A percentile compares a stretch with the other conserved stretches of the same genome.
phyloP scores from a whole-genome alignment of 2,329 filamentous ascomycete species.

The Xylaria sp. region DNA sequence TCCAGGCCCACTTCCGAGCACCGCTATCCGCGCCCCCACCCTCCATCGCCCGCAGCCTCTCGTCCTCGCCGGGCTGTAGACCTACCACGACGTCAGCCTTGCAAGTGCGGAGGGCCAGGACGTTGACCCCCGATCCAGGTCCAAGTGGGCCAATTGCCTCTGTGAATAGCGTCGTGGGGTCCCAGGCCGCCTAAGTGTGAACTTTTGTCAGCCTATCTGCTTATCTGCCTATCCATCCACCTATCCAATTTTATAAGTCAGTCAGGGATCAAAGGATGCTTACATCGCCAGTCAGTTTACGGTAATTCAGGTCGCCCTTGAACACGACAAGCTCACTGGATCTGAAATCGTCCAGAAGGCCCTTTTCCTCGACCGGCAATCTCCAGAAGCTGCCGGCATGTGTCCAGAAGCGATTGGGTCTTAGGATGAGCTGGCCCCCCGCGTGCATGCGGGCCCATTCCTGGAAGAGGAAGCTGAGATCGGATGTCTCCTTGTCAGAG shows the following conservation, averaged over 20 bases:
- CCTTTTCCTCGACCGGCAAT: constrained; percentile 73
- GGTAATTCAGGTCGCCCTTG: constrained; percentile 97
- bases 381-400: constrained; percentile 88
- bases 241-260: not conserved
- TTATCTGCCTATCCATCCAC: not conserved
- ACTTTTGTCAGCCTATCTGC: constrained; percentile 12
- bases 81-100: constrained; percentile 97
- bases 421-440: constrained; percentile 83
- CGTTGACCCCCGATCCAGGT: constrained; percentile 80
- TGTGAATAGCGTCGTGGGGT: constrained; percentile 85
- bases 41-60: constrained; percentile 75
- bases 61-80: constrained; percentile 82
- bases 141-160: constrained; percentile 89
- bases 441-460: constrained; percentile 83
- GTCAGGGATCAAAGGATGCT: constrained; percentile 51
- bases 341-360: constrained; percentile 80
- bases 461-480: constrained; percentile 80
- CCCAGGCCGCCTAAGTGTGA: constrained; percentile 73
- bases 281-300: constrained; percentile 91
- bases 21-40: constrained; percentile 76
- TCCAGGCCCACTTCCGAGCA: constrained; percentile 91
- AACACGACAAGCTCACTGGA: constrained; percentile 89
- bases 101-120: constrained; percentile 89
- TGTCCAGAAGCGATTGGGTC: constrained; percentile 93
- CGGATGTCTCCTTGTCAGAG: constrained; percentile 71